A percentile compares a stretch with the other conserved stretches of the same genome.
phyloP scores from a whole-genome alignment of 495 filamentous ascomycete genomes.

The Aspergillus campestris region DNA sequence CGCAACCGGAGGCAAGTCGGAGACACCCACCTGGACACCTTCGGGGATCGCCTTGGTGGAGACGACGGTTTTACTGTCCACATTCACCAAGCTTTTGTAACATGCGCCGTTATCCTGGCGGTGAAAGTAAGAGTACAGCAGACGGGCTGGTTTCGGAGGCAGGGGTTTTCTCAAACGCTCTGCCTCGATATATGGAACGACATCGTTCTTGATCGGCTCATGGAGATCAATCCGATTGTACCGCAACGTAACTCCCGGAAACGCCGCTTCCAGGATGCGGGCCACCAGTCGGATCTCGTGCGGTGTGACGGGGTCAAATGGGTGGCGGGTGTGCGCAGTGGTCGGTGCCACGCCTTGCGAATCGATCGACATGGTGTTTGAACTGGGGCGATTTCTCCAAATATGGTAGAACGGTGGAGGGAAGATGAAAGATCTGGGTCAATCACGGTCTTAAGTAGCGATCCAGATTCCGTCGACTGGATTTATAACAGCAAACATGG shows the following conservation, averaged over 20 bases:
- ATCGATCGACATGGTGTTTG: constrained; percentile 8
- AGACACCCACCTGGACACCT: constrained; percentile 27
- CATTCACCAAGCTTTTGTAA: constrained; percentile 36
- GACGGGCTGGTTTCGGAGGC: constrained; percentile 27
- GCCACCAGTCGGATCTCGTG: constrained; percentile 35
- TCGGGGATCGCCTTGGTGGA: constrained; percentile 33
- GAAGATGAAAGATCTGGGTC: too few relatives aligned
- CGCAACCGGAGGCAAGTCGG: too few relatives aligned
- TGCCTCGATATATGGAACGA: constrained; percentile 35
- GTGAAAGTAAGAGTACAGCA: constrained; percentile 34
- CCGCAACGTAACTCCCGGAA: constrained; percentile 31
- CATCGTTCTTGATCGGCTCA: constrained; percentile 34
- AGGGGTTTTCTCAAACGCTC: constrained; percentile 26
- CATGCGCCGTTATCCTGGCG: constrained; percentile 34
- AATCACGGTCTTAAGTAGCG: too few relatives aligned
- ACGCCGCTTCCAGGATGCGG: constrained; percentile 29
- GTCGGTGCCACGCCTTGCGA: constrained; percentile 6
- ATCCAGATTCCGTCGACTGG: too few relatives aligned
- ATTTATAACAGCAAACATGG: too few relatives aligned
- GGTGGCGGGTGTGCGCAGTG: constrained; percentile 19
- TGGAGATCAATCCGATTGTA: constrained; percentile 40
- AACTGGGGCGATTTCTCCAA: too few relatives aligned
- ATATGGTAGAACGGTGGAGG: too few relatives aligned
- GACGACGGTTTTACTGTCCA: constrained; percentile 29
- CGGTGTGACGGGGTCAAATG: constrained; percentile 36